phyloP scores from a whole-genome alignment of 129 eudicot genomes.

The Flaveria linearis region DNA sequence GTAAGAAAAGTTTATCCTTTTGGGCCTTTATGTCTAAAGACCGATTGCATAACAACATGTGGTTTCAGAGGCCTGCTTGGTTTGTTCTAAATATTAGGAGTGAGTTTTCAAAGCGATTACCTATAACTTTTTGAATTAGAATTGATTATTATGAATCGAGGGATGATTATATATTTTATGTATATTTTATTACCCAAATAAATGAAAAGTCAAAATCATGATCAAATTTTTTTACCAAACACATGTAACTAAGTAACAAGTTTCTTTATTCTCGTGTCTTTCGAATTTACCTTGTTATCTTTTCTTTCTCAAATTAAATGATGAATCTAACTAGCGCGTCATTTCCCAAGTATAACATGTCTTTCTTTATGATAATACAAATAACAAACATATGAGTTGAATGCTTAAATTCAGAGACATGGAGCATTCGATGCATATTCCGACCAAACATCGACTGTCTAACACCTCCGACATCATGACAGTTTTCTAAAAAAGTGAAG shows the following conservation, averaged over 20 bases:
- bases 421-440: not conserved
- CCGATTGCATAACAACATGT: not conserved
- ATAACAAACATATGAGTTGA: not conserved
- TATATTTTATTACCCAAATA: not conserved
- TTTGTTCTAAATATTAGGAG: not conserved
- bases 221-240: not conserved
- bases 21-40: not conserved
- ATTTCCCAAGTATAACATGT: not conserved
- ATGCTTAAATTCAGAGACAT: not conserved
- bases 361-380: not conserved
- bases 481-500: too few species aligned
- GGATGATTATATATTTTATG: not conserved
- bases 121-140: not conserved
- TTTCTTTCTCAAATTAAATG: conserved; percentile 8
- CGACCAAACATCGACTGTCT: too few species aligned
- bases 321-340: not conserved
- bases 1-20: conserved; percentile 4
- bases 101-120: not conserved
- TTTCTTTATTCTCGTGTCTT: not conserved
- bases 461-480: too few species aligned
- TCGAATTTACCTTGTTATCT: conserved; percentile 1
- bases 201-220: conserved; percentile 4
- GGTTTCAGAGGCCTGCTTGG: conserved; percentile 13
- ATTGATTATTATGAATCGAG: not conserved
- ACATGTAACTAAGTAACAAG: conserved; percentile 1